These are phyloP conservation scores for Calvatia gigantea DNA, from an alignment of 768 basidiomycete genomes.

Conservation along the genomic window DNA sequence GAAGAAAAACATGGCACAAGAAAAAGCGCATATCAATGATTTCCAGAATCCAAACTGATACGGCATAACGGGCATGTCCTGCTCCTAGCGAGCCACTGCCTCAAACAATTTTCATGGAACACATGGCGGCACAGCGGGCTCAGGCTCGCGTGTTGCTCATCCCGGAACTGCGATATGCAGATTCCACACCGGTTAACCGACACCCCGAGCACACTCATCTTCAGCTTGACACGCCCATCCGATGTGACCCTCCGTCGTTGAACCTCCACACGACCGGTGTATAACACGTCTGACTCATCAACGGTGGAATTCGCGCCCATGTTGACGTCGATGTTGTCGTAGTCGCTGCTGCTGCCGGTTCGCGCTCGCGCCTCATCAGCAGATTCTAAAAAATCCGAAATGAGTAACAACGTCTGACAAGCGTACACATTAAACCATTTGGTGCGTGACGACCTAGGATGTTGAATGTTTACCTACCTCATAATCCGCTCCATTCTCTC, in stretches of 20 bases:
- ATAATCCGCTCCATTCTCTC: background rate
- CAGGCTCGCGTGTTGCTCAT: constrained; percentile 51
- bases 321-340: background rate
- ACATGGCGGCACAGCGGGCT: constrained; percentile 60
- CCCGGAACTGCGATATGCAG: constrained; percentile 68
- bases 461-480: constrained; percentile 8
- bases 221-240: constrained; percentile 70
- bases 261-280: constrained; percentile 48
- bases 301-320: constrained; percentile 8
- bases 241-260: constrained; percentile 54
- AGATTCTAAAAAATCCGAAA: constrained; percentile 12
- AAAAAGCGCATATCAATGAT: constrained; percentile 27
- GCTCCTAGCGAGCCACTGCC: constrained; percentile 57
- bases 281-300: constrained; percentile 25
- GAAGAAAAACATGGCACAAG: background rate
- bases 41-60: constrained; percentile 32
- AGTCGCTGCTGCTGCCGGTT: background rate
- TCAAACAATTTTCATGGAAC: constrained; percentile 64
- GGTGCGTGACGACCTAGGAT: background rate
- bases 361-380: constrained; percentile 12
- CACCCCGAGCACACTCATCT: constrained; percentile 59
- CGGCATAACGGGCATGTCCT: constrained; percentile 68
- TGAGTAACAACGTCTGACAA: constrained; percentile 10
- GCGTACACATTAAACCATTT: constrained; percentile 3
- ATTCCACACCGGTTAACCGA: constrained; percentile 70